Evolutionary conservation across 495 filamentous ascomycete genomes (phyloP).

Genomic region (Bombardia bombarda): DNA sequence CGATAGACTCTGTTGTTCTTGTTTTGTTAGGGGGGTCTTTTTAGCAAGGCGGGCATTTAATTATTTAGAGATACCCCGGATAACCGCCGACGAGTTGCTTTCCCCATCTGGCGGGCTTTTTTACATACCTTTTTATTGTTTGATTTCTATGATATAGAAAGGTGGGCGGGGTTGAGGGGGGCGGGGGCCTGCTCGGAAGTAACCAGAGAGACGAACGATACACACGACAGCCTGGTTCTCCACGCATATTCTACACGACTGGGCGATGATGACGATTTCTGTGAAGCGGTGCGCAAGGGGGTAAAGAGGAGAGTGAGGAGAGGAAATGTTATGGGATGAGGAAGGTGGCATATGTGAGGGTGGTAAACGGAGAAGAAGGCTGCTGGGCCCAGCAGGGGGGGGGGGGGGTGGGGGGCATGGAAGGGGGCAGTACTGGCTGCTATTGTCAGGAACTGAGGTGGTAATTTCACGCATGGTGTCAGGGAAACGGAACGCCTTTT

Average conservation of each 20-base stretch:
- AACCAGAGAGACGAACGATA: conserved; percentile 6
- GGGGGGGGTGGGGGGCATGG: too few species aligned
- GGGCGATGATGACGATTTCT: conserved; percentile 7
- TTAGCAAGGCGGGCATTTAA: background rate
- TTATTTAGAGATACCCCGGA: background rate
- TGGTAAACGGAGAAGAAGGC: background rate
- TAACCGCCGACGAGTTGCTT: background rate
- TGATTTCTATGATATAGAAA: conserved; percentile 5
- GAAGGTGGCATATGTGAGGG: background rate
- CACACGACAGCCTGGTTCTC: conserved; percentile 6
- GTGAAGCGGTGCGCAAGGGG: background rate
- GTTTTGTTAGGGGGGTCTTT: background rate
- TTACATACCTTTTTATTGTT: background rate
- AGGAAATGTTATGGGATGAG: too few species aligned
- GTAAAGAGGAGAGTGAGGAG: background rate
- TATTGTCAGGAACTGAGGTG: too few species aligned
- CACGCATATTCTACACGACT: conserved; percentile 4
- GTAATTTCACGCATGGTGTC: too few species aligned
- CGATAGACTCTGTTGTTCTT: background rate
- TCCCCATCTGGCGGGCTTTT: background rate
- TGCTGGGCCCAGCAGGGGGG: too few species aligned
- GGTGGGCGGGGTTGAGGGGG: background rate
- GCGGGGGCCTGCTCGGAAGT: background rate
- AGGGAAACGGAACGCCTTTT: too few species aligned
- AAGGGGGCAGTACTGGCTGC: too few species aligned